Conservation (phyloP, 2,329 filamentous ascomycete genomes). For the Elsinoe fawcettii region DNA sequence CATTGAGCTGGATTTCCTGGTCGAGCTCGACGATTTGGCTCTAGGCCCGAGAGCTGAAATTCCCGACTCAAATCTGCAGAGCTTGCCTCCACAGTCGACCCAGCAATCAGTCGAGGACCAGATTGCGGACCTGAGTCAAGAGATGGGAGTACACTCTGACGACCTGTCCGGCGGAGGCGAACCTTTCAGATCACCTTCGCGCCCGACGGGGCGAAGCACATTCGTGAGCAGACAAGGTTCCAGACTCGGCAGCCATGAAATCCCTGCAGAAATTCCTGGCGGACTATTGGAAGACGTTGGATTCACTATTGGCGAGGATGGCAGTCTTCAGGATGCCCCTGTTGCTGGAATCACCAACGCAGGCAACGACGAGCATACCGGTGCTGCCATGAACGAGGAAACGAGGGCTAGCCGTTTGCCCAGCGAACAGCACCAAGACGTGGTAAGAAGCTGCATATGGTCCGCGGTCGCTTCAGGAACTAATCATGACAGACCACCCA, state of each 20-base stretch:
- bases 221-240: background rate
- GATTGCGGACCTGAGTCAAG: background rate
- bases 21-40: slow-evolving; percentile 46
- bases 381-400: background rate
- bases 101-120: background rate
- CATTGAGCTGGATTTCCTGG: slow-evolving; percentile 53
- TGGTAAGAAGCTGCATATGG: background rate
- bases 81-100: background rate
- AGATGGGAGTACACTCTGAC: background rate
- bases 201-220: background rate
- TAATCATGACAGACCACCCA: background rate
- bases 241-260: slow-evolving; percentile 8
- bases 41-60: slow-evolving; percentile 39
- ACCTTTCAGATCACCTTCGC: background rate
- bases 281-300: slow-evolving; percentile 30
- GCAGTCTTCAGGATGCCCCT: slow-evolving; percentile 44
- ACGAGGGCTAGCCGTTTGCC: background rate
- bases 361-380: background rate
- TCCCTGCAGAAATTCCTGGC: slow-evolving; percentile 18
- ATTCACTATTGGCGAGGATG: slow-evolving; percentile 56
- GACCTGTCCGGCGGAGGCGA: background rate
- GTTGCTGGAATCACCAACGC: background rate
- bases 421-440: background rate
- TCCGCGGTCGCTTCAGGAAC: background rate
- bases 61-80: background rate